Evolutionary conservation across 805 yeast species (phyloP), one percentile per base, ranked within the genome.

Genomic region (Suhomyces sp.): DNA sequence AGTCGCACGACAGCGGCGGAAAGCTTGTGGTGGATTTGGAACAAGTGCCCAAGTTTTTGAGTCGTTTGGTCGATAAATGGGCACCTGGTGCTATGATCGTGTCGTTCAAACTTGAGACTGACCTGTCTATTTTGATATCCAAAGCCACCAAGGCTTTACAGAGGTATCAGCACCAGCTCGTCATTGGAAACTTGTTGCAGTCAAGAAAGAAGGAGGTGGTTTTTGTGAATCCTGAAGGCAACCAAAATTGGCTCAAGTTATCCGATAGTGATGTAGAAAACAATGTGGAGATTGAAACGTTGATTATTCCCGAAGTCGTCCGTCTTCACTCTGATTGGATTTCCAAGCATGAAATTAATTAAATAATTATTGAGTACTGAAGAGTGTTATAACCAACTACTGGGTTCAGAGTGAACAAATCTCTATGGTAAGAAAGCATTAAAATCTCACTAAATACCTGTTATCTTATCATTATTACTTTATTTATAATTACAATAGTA

Each of bases 31-130:
- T 94, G 9, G 87, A 91, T 59, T 73, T 94, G 57, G 97, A 93
- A 65, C 98, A 97, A 4, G 99, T 94, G 3, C 99, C 99, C 17
- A 94, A 94, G 64, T 93, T 94, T 60, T 78, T 94, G 61, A 82
- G 89, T 57, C 77, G 97, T 51, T 73, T 94, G 54, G 97, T 92
- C 1, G 96, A 89, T 57, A 80, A 84, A 9, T 94, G 99, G 99
- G 97, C 97, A 0, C 96, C 96, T 2, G 82, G 85, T 10, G 96
- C 97, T 1, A 88, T 91, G 96, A 89, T 94, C 52, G 87, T 93
- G 0, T 88, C 96, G 15, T 94, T 94, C 73, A 94, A 94, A 68
- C 78, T 94, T 48, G 99, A 94, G 64, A 94, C 99, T 0, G 99
- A 94, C 66, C 65, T 71, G 51, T 59, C 73, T 7, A 81, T 94